Evolutionary conservation across 1,139 yeast genomes (phyloP).

Genomic region (Petasospora fabianii): DNA sequence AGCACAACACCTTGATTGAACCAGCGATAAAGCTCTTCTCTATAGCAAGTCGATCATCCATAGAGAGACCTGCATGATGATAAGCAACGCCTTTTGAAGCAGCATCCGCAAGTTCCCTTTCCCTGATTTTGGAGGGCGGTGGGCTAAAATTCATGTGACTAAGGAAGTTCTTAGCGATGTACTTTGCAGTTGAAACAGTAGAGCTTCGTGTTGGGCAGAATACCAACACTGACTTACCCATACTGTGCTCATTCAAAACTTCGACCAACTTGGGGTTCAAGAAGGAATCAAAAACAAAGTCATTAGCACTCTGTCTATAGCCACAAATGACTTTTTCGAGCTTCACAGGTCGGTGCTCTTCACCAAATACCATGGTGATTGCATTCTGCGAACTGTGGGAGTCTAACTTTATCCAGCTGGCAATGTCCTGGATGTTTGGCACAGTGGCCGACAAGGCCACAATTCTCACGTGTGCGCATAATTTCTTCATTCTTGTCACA

Average conservation of each 20-base stretch:
- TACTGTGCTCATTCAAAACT: slow-evolving; percentile 35
- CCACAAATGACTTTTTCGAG: slow-evolving; percentile 43
- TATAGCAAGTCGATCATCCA: slow-evolving; percentile 40
- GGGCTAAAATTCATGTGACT: background rate
- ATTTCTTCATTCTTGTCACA: slow-evolving; percentile 46
- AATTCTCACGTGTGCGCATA: slow-evolving; percentile 39
- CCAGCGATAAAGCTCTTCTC: slow-evolving; percentile 45
- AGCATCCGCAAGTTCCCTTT: slow-evolving; percentile 30
- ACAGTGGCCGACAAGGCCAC: slow-evolving; percentile 54
- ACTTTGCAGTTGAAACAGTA: slow-evolving; percentile 44
- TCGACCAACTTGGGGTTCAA: slow-evolving; percentile 39
- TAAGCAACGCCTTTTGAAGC: slow-evolving; percentile 41
- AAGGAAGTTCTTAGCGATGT: slow-evolving; percentile 26
- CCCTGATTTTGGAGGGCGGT: slow-evolving; percentile 20
- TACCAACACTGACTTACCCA: slow-evolving; percentile 41
- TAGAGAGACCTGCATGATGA: slow-evolving; percentile 57
- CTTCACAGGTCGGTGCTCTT: slow-evolving; percentile 43
- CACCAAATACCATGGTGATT: slow-evolving; percentile 39
- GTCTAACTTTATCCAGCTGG: slow-evolving; percentile 40
- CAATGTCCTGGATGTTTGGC: slow-evolving; percentile 47
- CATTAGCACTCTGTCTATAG: slow-evolving; percentile 35
- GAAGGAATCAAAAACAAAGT: slow-evolving; percentile 42
- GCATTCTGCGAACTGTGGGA: slow-evolving; percentile 26
- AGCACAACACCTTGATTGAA: slow-evolving; percentile 42
- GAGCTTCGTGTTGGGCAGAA: slow-evolving; percentile 54